Base-by-base conservation (phyloP, 202 grass and related monocot species). In the Zoysia matrella region DNA sequence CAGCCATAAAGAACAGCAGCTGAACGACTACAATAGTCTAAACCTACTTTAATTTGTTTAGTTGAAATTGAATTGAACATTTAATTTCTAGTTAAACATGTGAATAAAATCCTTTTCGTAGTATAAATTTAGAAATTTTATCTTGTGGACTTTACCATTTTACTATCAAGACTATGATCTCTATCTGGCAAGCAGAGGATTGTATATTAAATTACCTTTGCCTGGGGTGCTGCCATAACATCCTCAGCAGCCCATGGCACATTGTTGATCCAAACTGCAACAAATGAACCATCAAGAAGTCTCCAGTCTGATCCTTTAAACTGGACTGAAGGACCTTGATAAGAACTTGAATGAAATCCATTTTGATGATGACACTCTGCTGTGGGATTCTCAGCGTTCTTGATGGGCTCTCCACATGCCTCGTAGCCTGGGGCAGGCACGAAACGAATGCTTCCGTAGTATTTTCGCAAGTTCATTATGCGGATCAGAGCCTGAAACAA, bases 351-450 rank as follows among this genome's bases (percentile, higher is more conserved):
- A 52, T 16, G 57, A 51, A 67, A 78, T 65, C 57, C 63, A 41
- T 80, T 82, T 53, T 79, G 82, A 11, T 46, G 74, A 8, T 44
- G 51, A 40, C 52, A 77, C 8, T 80, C 72, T 73, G 75, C 1
- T 2, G 42, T 67, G 13, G 9, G 16, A 67, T 54, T 60, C 12
- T 76, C 52, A 8, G 53, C 11, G 48, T 90, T 51, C 75, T 75
- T 88, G 87, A 88, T 39, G 11, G 85, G 80, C 44, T 97, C 89
- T 11, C 91, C 91, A 11, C 80, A 88, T 75, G 56, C 65, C 80
- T 92, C 94, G 22, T 97, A 94, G 71, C 94, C 94, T 45, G 89
- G 85, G 80, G 94, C 91, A 22, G 94, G 89, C 60, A 94, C 87
- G 54, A 92, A 92, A 15, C 71, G 73, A 76, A 97, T 81, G 42